Base-by-base conservation (phyloP, 208 protist genomes). In the Trypanosoma scelopori region DNA sequence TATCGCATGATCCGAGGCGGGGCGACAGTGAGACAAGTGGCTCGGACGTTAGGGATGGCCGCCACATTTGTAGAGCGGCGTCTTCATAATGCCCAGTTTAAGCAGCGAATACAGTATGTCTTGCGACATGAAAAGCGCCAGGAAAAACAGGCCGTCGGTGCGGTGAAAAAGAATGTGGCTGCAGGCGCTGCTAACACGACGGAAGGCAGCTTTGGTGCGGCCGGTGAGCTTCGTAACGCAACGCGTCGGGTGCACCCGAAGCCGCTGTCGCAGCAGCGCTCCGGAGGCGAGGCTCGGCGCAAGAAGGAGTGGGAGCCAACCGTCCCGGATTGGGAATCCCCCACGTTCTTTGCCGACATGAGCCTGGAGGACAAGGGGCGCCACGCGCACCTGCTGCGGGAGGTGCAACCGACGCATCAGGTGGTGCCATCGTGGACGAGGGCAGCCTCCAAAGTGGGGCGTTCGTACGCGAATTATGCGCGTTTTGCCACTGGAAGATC, bases 11-110 rank as follows among this genome's bases (percentile, higher is more conserved):
- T 95, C n/a, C 82, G 87, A 55, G 81, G 85, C 15, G 89, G 89
- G 22, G 89, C 89, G 1, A 91, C 89, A 0, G 79, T 93, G 12
- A 67, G 65, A 30, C 87, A 95, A 69, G 85, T 91, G 5, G 84
- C 74, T 13, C 80, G 89, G 11, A 91, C 87, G 18, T 69, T 95
- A n/a, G 85, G 89, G 55, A 95, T 91, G 76, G 74, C 89, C 0
- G 71, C 84, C 9, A 93, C 89, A 0, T 93, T 95, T 71, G 68
- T 95, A 1, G 87, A 95, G 75, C 63, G 75, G 35, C 82, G 89
- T 1, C 77, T 95, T 32, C 85, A 95, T 48, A 93, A 93, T 56
- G 84, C 87, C 37, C 89, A 95, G 78, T 95, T 95, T 41, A 91
- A 91, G 63, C 76, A 82, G 46, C 84, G 89, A 13, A 79, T 95